A percentile compares a stretch with the other conserved stretches of the same genome.
Conservation (phyloP, 1,284 basidiomycete species). For the Ceratobasidium sp. region DNA sequence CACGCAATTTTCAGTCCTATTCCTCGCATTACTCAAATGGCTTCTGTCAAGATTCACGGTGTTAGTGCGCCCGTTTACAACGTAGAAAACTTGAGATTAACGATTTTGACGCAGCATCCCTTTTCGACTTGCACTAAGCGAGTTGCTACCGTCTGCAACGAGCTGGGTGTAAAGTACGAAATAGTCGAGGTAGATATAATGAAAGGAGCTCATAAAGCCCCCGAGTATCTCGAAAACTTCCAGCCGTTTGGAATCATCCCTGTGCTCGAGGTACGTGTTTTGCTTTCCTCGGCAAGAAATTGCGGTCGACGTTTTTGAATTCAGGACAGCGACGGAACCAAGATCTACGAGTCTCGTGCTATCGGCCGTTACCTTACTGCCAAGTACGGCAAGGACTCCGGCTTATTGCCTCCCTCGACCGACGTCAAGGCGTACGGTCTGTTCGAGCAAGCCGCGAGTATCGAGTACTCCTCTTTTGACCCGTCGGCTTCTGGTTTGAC, state of each 20-base stretch:
- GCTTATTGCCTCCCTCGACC: constrained; percentile 44
- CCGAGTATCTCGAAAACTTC: constrained; percentile 24
- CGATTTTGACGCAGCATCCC: no score
- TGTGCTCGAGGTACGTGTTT: constrained; percentile 35
- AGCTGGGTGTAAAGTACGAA: constrained; percentile 25
- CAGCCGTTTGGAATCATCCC: constrained; percentile 41
- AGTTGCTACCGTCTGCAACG: no score
- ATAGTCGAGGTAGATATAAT: neutral
- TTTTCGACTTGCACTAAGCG: constrained; percentile 40
- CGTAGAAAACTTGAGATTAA: no score
- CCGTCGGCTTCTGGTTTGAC: constrained; percentile 30
- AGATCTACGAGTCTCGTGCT: constrained; percentile 56
- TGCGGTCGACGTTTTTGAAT: neutral
- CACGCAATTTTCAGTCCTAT: no score
- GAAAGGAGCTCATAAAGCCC: constrained; percentile 33
- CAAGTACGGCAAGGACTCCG: constrained; percentile 51
- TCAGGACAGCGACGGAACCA: constrained; percentile 28
- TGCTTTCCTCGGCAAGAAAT: no score
- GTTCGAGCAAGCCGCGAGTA: constrained; percentile 49
- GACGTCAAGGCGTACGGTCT: constrained; percentile 49
- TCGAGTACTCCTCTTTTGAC: constrained; percentile 50
- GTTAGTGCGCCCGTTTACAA: neutral
- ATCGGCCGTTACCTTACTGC: constrained; percentile 59
- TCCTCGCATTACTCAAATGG: no score
- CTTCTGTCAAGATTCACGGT: constrained; percentile 5